A percentile compares a stretch with the other conserved stretches of the same genome.
These are phyloP conservation scores for Helicostylum pulchrum DNA, from an alignment of 192 early-diverging fungal genomes.

Conservation along the genomic window DNA sequence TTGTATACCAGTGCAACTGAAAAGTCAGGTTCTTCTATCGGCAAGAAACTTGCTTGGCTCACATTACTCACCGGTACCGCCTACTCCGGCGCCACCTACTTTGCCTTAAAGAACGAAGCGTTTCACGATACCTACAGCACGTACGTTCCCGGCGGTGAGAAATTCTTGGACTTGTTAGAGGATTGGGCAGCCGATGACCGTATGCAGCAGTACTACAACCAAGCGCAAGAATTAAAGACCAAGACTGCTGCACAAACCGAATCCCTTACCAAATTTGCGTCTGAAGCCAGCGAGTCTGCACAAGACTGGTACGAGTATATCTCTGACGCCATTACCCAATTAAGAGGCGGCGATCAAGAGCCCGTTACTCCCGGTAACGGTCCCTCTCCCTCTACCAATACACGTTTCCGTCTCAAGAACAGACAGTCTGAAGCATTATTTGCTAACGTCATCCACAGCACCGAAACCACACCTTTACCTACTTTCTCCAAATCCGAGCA, in stretches of 20 bases:
- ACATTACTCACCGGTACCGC: constrained; percentile 33
- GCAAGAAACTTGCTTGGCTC: constrained; percentile 14
- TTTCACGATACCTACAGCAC: constrained; percentile 61
- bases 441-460: constrained; percentile 14
- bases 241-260: constrained; percentile 37
- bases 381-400: background rate
- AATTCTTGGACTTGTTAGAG: constrained; percentile 48
- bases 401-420: background rate
- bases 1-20: constrained; percentile 6
- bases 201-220: constrained; percentile 13
- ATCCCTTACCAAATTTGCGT: constrained; percentile 17
- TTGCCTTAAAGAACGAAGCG: constrained; percentile 45
- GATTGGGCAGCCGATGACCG: constrained; percentile 40
- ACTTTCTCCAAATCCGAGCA: background rate
- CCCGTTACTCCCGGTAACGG: constrained; percentile 6
- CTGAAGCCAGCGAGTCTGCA: constrained; percentile 17
- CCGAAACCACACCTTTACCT: background rate
- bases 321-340: constrained; percentile 24
- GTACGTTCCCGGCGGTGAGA: constrained; percentile 58
- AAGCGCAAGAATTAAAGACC: constrained; percentile 13
- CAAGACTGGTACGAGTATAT: constrained; percentile 36
- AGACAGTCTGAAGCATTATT: background rate
- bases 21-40: constrained; percentile 1
- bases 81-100: constrained; percentile 50
- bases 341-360: constrained; percentile 30